Percentiles rank a stretch among this genome's conserved stretches.
Conservation (phyloP, 1,284 basidiomycete genomes). For the Microbotryum lychnidis-dioicae region DNA sequence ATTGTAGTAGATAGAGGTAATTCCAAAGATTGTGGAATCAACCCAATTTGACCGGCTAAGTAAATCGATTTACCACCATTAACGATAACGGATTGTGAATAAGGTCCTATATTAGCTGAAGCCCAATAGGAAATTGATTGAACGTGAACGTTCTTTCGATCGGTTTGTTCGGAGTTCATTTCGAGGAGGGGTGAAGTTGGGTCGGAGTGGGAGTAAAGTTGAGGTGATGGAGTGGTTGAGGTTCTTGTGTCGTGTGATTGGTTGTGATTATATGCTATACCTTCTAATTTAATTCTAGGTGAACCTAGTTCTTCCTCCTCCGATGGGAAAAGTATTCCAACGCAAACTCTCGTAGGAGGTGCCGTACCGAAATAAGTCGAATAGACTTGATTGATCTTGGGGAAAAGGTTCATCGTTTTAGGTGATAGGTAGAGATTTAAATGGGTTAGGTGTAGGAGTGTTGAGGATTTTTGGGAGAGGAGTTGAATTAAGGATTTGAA, state of each 20-base stretch:
- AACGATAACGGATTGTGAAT: constrained; percentile 72
- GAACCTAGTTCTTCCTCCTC: constrained; percentile 44
- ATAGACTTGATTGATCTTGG: constrained; percentile 68
- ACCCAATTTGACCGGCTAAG: constrained; percentile 90
- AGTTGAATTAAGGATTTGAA: constrained; percentile 42
- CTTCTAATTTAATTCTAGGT: constrained; percentile 62
- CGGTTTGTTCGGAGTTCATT: too few species aligned
- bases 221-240: too few species aligned
- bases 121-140: constrained; percentile 97
- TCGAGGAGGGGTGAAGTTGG: too few species aligned
- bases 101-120: constrained; percentile 97
- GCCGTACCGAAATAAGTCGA: constrained; percentile 74
- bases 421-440: constrained; percentile 72
- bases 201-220: too few species aligned
- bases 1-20: background rate
- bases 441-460: constrained; percentile 58
- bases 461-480: constrained; percentile 47
- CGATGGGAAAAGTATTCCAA: constrained; percentile 57
- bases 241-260: constrained; percentile 34
- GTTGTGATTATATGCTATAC: constrained; percentile 50
- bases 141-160: constrained; percentile 63
- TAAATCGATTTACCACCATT: constrained; percentile 62
- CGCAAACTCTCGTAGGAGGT: constrained; percentile 86
- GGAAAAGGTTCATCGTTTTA: constrained; percentile 62
- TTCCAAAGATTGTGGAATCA: constrained; percentile 52